A percentile compares a stretch with the other conserved stretches of the same genome.
Conservation (phyloP, 495 filamentous ascomycete species). For the Neurospora pannonica region DNA sequence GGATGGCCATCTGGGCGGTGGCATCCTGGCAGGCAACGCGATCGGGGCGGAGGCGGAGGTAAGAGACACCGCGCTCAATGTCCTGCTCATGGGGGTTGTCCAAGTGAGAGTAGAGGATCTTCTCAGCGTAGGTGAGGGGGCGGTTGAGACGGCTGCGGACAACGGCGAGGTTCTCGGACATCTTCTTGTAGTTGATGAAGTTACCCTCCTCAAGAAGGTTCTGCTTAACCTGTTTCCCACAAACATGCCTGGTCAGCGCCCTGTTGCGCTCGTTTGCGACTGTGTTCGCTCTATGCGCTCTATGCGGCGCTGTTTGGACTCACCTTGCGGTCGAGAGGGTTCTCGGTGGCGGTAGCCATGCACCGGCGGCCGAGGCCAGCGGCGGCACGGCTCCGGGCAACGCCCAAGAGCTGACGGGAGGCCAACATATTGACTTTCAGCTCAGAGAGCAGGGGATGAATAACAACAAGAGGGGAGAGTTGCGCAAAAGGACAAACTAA, state of each 20-base stretch:
- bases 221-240: conserved; percentile 35
- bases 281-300: neutral
- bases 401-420: conserved; percentile 44
- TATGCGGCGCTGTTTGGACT: conserved; percentile 4
- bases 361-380: conserved; percentile 40
- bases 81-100: conserved; percentile 95
- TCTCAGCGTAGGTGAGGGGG: conserved; percentile 92
- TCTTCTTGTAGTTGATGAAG: conserved; percentile 74
- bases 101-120: conserved; percentile 97
- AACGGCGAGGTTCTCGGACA: conserved; percentile 91
- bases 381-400: conserved; percentile 40
- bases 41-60: conserved; percentile 92
- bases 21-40: conserved; percentile 99
- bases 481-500: conserved; percentile 16
- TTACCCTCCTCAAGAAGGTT: conserved; percentile 48
- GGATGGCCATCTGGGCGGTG: conserved; percentile 98
- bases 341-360: conserved; percentile 46
- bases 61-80: conserved; percentile 88
- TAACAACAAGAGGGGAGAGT: conserved; percentile 28
- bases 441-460: conserved; percentile 12
- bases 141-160: conserved; percentile 82
- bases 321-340: conserved; percentile 46
- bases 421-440: conserved; percentile 43
- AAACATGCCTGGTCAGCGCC: conserved; percentile 11
- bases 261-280: neutral